Percentiles rank a stretch among this genome's conserved stretches.
phyloP scores from a whole-genome alignment of 257 asterid species.

The Penstemon newberryi region DNA sequence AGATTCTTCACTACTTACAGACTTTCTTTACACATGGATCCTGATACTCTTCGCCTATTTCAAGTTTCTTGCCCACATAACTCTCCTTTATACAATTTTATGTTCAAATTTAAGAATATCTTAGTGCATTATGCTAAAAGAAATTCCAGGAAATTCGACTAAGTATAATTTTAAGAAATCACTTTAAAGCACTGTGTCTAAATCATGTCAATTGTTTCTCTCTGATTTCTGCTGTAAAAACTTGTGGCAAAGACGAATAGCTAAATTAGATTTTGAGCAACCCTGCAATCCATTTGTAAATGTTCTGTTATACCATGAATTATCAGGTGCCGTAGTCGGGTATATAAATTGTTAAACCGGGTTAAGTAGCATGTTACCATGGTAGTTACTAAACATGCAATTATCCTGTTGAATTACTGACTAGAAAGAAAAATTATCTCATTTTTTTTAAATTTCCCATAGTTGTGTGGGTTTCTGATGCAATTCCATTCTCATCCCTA shows the following conservation, averaged over 20 bases:
- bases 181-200: background rate
- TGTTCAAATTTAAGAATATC: slow-evolving; percentile 3
- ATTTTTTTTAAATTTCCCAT: background rate
- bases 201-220: slow-evolving; percentile 1
- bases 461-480: background rate
- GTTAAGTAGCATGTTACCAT: background rate
- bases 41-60: background rate
- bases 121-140: background rate
- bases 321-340: background rate
- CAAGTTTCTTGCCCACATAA: background rate
- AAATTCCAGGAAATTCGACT: background rate
- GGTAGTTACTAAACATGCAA: background rate
- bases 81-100: background rate
- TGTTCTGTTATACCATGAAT: slow-evolving; percentile 19
- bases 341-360: background rate
- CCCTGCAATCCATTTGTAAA: background rate
- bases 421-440: background rate
- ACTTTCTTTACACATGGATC: background rate
- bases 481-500: background rate
- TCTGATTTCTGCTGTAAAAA: background rate
- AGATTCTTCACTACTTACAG: background rate
- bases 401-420: background rate
- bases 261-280: slow-evolving; percentile 1
- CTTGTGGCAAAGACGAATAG: background rate
- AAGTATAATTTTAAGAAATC: background rate